Percentiles rank a stretch among this genome's conserved stretches.
Conservation (phyloP, 1,284 basidiomycete species). For the Ceratobasidium papillatum region DNA sequence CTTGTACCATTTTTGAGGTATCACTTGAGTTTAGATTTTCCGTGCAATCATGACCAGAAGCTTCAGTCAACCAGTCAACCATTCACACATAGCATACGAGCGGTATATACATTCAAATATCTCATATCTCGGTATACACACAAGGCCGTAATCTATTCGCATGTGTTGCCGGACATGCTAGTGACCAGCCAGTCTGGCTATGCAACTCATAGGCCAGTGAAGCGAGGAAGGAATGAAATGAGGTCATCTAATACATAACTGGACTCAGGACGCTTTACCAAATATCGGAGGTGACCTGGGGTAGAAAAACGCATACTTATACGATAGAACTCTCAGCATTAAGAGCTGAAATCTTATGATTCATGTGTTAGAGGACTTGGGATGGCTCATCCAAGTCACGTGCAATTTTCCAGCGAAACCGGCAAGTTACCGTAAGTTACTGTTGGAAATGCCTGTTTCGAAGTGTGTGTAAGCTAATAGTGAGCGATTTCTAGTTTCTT, state of each 20-base stretch:
- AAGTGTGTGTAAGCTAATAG: too few species aligned
- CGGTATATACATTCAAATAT: neutral
- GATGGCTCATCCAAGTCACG: neutral
- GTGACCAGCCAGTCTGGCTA: neutral
- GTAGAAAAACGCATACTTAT: neutral
- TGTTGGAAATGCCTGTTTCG: slow-evolving; percentile 13
- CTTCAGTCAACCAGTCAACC: neutral
- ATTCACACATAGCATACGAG: neutral
- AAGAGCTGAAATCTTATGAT: neutral
- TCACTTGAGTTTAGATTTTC: neutral
- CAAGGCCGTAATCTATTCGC: neutral
- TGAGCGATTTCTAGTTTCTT: too few species aligned
- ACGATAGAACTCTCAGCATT: neutral
- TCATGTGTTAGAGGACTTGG: neutral
- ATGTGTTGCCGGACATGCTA: neutral
- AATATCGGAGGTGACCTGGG: neutral
- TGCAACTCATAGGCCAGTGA: neutral
- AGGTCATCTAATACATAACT: neutral
- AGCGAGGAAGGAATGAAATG: neutral
- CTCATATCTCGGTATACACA: neutral
- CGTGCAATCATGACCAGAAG: neutral
- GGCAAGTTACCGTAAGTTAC: slow-evolving; percentile 31
- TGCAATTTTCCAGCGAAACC: neutral
- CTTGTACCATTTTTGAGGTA: neutral
- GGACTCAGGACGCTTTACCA: neutral